These are phyloP conservation scores for Cavenderia fasciculata DNA, from an alignment of 78 protist genomes.

Conservation along the genomic window DNA sequence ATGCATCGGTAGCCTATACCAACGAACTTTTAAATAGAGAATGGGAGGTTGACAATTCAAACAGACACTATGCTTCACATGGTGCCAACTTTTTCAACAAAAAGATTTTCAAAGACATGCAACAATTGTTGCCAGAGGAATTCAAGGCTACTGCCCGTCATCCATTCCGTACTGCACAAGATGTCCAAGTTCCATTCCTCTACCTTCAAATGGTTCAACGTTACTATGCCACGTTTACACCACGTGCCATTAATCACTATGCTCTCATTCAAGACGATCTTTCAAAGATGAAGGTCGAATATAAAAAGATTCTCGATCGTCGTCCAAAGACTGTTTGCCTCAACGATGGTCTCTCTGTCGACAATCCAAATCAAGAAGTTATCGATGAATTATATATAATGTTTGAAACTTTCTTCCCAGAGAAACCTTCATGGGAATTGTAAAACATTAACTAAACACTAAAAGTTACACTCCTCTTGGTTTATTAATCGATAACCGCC, in stretches of 20 bases:
- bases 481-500: too few relatives aligned
- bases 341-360: constrained; percentile 52
- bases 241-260: constrained; percentile 52
- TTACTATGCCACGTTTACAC: constrained; percentile 50
- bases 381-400: constrained; percentile 22
- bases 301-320: neutral
- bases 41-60: constrained; percentile 44
- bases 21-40: constrained; percentile 47
- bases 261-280: constrained; percentile 57
- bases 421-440: constrained; percentile 30
- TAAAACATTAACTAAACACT: neutral
- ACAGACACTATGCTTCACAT: constrained; percentile 70
- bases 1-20: constrained; percentile 27
- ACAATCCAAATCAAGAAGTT: constrained; percentile 47
- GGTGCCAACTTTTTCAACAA: constrained; percentile 42
- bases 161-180: constrained; percentile 57
- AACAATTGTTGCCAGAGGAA: constrained; percentile 12
- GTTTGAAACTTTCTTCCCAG: constrained; percentile 56
- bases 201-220: constrained; percentile 13
- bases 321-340: constrained; percentile 66
- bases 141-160: constrained; percentile 7
- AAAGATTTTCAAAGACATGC: constrained; percentile 30
- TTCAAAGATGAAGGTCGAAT: constrained; percentile 41
- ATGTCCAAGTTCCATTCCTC: constrained; percentile 73
- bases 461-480: too few relatives aligned